phyloP scores from a whole-genome alignment of 495 filamentous ascomycete genomes.

The Penicillium ucsense region DNA sequence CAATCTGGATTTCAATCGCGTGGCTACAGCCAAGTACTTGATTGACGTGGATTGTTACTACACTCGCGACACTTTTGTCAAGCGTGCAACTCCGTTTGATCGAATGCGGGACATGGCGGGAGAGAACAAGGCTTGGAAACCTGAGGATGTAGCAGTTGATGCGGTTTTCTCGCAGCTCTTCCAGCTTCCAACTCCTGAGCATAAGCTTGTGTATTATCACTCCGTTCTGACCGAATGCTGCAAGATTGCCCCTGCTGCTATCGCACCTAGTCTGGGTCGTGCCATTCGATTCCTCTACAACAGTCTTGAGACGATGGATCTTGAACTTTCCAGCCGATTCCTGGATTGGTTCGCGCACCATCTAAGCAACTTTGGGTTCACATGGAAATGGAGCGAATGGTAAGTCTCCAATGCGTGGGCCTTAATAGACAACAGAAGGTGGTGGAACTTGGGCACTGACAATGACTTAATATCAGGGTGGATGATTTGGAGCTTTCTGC shows the following conservation, averaged over 20 bases:
- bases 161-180: conserved; percentile 93
- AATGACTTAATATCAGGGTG: conserved; percentile 36
- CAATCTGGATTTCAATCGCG: conserved; percentile 84
- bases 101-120: conserved; percentile 59
- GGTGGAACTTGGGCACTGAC: background rate
- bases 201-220: conserved; percentile 96
- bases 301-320: conserved; percentile 67
- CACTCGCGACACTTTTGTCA: conserved; percentile 76
- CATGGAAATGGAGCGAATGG: conserved; percentile 99
- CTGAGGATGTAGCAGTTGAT: conserved; percentile 94
- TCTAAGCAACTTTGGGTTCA: conserved; percentile 96
- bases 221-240: conserved; percentile 88
- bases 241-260: conserved; percentile 88
- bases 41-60: conserved; percentile 96
- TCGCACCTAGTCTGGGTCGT: conserved; percentile 88
- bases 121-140: conserved; percentile 82
- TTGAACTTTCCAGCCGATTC: conserved; percentile 80
- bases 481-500: conserved; percentile 71
- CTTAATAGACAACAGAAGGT: background rate
- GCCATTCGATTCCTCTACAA: conserved; percentile 89
- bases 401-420: conserved; percentile 18
- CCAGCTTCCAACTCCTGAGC: conserved; percentile 75
- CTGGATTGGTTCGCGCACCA: conserved; percentile 98
- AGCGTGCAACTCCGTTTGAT: conserved; percentile 86
- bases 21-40: conserved; percentile 73